A percentile compares a stretch with the other conserved stretches of the same genome.
These are phyloP conservation scores for Ambrosiella beaveri DNA, from an alignment of 2,329 filamentous ascomycete species.

Conservation along the genomic window DNA sequence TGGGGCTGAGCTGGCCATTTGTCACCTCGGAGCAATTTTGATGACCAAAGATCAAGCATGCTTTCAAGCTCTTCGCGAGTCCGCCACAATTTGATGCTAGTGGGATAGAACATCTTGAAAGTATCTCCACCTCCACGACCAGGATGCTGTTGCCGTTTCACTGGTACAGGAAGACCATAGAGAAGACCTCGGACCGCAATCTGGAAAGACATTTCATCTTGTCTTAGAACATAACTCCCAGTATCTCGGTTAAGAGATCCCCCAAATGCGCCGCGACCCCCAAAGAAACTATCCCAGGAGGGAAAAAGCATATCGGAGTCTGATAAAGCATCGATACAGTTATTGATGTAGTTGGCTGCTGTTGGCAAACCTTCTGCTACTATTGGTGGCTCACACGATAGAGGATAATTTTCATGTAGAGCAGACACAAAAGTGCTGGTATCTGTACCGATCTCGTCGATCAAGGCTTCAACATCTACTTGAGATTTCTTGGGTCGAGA, in stretches of 20 bases:
- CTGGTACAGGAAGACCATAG: conserved; percentile 70
- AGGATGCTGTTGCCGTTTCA: conserved; percentile 38
- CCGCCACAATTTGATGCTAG: conserved; percentile 67
- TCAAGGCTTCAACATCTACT: conserved; percentile 55
- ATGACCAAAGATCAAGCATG: conserved; percentile 52
- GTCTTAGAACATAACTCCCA: conserved; percentile 58
- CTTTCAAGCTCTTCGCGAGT: conserved; percentile 66
- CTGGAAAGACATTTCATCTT: conserved; percentile 90
- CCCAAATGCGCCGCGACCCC: conserved; percentile 26
- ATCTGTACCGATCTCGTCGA: conserved; percentile 87
- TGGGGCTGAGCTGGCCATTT: conserved; percentile 25
- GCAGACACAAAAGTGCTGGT: conserved; percentile 77
- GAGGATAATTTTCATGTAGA: conserved; percentile 80
- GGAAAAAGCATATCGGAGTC: conserved; percentile 73
- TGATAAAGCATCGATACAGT: conserved; percentile 74
- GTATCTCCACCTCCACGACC: conserved; percentile 31
- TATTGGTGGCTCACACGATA: conserved; percentile 52
- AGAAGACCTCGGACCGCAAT: conserved; percentile 73
- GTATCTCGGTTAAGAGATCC: conserved; percentile 34
- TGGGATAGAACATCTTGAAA: conserved; percentile 85
- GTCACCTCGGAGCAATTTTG: conserved; percentile 40
- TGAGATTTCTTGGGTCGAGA: conserved; percentile 45
- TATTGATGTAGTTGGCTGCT: conserved; percentile 54
- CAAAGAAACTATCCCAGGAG: conserved; percentile 51
- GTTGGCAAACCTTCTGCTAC: conserved; percentile 31